A percentile compares a stretch with the other conserved stretches of the same genome.
Evolutionary conservation across 805 yeast genomes (phyloP).

Genomic region (Lachancea quebecensis): DNA sequence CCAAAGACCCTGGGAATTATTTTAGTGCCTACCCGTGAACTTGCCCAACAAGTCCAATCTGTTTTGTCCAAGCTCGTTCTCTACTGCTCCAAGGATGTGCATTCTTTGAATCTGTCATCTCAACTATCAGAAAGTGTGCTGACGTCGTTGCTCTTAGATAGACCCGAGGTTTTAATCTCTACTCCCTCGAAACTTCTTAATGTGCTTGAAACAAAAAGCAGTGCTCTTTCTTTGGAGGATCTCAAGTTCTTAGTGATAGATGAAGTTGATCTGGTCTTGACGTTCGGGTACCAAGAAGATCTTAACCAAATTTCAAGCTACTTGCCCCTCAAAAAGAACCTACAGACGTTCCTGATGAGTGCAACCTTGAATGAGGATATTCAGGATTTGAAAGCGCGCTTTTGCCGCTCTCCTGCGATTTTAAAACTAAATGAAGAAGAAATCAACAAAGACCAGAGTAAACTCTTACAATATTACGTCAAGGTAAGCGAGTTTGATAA

Average conservation of each 20-base stretch:
- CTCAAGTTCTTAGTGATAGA: constrained; percentile 77
- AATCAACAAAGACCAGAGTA: constrained; percentile 43
- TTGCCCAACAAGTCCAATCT: constrained; percentile 74
- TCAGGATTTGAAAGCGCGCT: constrained; percentile 62
- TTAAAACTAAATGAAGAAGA: constrained; percentile 71
- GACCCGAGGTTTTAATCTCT: constrained; percentile 75
- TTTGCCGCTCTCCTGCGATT: constrained; percentile 78
- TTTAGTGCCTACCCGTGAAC: constrained; percentile 88
- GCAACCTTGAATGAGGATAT: constrained; percentile 90
- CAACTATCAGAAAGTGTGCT: constrained; percentile 63
- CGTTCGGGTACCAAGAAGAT: constrained; percentile 90
- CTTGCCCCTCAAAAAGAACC: constrained; percentile 63
- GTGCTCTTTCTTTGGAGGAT: constrained; percentile 44
- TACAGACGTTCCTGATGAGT: constrained; percentile 92
- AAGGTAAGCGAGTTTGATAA: constrained; percentile 86
- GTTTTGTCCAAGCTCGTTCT: constrained; percentile 62
- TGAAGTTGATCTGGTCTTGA: constrained; percentile 86
- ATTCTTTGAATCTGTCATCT: constrained; percentile 52
- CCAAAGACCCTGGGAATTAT: constrained; percentile 51
- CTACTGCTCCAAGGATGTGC: constrained; percentile 63
- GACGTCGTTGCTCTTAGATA: constrained; percentile 58
- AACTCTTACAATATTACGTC: constrained; percentile 78
- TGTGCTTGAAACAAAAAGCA: constrained; percentile 41
- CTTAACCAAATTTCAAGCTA: constrained; percentile 54
- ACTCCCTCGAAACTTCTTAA: constrained; percentile 77